Evolutionary conservation across 371 early-diverging fungal genomes (phyloP).

Genomic region (Mortierella sp.): DNA sequence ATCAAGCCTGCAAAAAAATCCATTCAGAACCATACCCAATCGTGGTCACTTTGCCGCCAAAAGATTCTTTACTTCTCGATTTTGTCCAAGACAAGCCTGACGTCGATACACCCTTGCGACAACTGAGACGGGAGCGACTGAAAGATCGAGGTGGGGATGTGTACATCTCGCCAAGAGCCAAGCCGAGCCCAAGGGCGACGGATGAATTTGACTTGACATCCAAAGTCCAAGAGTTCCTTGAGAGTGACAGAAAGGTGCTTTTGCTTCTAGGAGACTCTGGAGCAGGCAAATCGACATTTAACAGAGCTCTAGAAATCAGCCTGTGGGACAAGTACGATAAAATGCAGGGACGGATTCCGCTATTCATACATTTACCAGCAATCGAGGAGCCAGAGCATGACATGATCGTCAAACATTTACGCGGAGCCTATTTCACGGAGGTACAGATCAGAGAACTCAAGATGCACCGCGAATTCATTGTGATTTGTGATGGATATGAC

Average conservation of each 20-base stretch:
- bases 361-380: too few species aligned
- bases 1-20: too few species aligned
- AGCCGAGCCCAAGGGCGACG: not conserved
- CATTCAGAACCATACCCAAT: too few species aligned
- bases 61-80: not conserved
- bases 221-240: conserved; percentile 12
- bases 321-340: too few species aligned
- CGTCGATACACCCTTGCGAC: not conserved
- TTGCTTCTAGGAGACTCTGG: conserved; percentile 24
- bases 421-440: not conserved
- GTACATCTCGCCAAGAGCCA: conserved; percentile 13
- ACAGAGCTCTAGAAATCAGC: conserved; percentile 3
- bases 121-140: conserved; percentile 4
- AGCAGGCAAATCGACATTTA: conserved; percentile 23
- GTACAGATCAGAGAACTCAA: conserved; percentile 3
- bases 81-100: not conserved
- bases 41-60: not conserved
- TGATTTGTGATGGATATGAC: too few species aligned
- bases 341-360: too few species aligned
- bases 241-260: conserved; percentile 6
- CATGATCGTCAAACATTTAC: conserved; percentile 17
- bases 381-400: conserved; percentile 10
- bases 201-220: not conserved
- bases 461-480: too few species aligned
- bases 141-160: not conserved